phyloP scores from a whole-genome alignment of 2,329 filamentous ascomycete species.

The Alternaria ethzedia region DNA sequence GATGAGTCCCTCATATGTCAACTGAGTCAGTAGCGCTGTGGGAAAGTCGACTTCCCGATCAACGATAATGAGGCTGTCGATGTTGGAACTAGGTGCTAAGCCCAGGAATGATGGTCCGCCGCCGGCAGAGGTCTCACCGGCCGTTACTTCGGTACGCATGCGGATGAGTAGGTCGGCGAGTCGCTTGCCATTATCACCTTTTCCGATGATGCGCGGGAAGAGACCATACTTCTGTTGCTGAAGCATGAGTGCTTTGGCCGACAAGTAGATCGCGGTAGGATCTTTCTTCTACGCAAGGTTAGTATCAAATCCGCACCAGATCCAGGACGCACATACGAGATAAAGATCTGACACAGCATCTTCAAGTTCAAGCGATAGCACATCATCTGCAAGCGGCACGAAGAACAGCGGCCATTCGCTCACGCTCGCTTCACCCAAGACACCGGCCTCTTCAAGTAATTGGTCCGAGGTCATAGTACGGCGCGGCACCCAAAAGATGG shows the following conservation, averaged over 20 bases:
- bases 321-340: conserved; percentile 60
- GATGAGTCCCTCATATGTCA: conserved; percentile 95
- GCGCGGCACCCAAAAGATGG: conserved; percentile 93
- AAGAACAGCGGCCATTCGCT: conserved; percentile 88
- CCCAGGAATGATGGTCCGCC: conserved; percentile 64
- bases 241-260: conserved; percentile 91
- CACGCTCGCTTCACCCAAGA: conserved; percentile 90
- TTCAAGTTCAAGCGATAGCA: conserved; percentile 88
- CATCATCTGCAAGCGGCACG: conserved; percentile 87
- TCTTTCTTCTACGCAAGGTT: conserved; percentile 70
- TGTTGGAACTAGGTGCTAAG: conserved; percentile 81
- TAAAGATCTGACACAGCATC: conserved; percentile 88
- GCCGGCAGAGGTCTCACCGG: conserved; percentile 73
- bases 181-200: conserved; percentile 90
- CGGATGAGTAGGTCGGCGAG: conserved; percentile 85
- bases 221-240: conserved; percentile 91
- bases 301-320: conserved; percentile 15
- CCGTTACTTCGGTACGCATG: conserved; percentile 88
- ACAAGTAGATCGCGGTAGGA: conserved; percentile 84
- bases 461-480: conserved; percentile 91
- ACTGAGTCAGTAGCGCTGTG: conserved; percentile 87
- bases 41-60: conserved; percentile 95
- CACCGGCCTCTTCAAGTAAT: conserved; percentile 88
- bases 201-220: conserved; percentile 92
- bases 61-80: conserved; percentile 91